These are phyloP conservation scores for Chromosphaera perkinsii DNA, from an alignment of 208 protist species.

Conservation along the genomic window DNA sequence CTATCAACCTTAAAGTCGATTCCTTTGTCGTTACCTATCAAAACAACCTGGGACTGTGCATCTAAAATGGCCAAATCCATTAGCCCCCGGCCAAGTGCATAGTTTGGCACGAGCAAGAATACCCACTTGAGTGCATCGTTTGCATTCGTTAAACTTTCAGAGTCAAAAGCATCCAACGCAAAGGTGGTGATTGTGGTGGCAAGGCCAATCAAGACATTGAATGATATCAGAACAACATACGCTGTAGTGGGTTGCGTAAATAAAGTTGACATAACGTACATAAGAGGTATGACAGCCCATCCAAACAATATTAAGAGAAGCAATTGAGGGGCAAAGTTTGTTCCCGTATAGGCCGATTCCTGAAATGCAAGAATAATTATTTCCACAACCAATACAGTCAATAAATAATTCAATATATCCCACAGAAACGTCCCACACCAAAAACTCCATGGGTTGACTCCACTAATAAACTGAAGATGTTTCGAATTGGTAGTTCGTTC, in stretches of 20 bases:
- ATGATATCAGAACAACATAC: conserved; percentile 17
- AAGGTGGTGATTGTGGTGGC: conserved; percentile 13
- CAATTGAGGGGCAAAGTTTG: no score
- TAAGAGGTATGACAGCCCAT: conserved; percentile 16
- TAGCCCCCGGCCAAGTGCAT: conserved; percentile 19
- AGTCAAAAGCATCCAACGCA: conserved; percentile 21
- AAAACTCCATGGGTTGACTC: conserved; percentile 24
- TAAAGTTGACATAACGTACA: conserved; percentile 16
- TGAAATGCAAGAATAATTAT: no score
- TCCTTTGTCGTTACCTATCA: no score
- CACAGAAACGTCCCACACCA: conserved; percentile 38
- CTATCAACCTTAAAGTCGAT: no score
- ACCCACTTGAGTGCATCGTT: conserved; percentile 24
- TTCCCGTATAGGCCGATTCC: no score
- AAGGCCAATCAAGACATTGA: conserved; percentile 33
- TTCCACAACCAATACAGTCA: no score
- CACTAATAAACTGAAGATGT: conserved; percentile 49
- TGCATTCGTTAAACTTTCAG: neutral
- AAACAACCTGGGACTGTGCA: no score
- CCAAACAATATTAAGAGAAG: conserved; percentile 17
- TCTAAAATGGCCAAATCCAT: no score
- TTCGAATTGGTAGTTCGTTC: conserved; percentile 42
- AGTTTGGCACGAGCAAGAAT: conserved; percentile 26
- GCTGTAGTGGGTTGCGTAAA: conserved; percentile 16
- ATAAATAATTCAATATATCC: no score